Base-by-base conservation (phyloP, 2,329 filamentous ascomycete species). In the Arthroderma sp. region DNA sequence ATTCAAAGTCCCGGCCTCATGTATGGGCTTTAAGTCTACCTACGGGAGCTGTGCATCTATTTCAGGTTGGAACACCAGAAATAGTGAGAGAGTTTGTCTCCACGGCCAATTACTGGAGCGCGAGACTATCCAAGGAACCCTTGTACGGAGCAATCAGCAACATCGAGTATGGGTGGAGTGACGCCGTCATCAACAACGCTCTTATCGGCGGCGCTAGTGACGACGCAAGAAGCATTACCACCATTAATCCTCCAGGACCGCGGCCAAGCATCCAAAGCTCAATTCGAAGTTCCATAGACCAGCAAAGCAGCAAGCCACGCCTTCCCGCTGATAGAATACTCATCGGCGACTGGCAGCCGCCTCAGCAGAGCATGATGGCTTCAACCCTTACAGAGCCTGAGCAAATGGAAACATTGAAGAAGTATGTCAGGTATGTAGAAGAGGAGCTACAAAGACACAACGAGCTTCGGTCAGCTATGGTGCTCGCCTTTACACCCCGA, bases 31-130 rank as follows among this genome's bases (percentile, higher is more conserved):
- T 98, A 42, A 94, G 85, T 50, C 70, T 98, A 38, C 89, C 91
- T 0, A 93, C 81, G 1, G 91, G 91, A 8, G 89, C 89, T 0
- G 88, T 98, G 0, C 91, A 98, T 61, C 74, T 98, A n/a, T 98
- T 98, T 73, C 88, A 96, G 58, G 91, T 91, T 40, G 91, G 91
- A 45, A 98, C 91, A 1, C 79, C 85, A 0, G 91, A 98, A 55
- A 94, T 96, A 55, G 84, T 88, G 54, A 83, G 83, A 54, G 91
- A 98, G 61, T 98, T 95, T 56, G 88, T 96, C 43, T 81, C 78
- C 11, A 93, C 88, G 1, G 86, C 85, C 55, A 98, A 98, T 65
- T 98, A 96, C 66, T 98, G 91, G 91, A 91, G 86, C 57, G 89
- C 91, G 2, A 78, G 91, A 42, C 72, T 96, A 30, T 94, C 87